Evolutionary conservation across 2,329 filamentous ascomycete species (phyloP), one percentile per base, ranked within the genome.

Genomic region (Penicillium sclerotigenum): DNA sequence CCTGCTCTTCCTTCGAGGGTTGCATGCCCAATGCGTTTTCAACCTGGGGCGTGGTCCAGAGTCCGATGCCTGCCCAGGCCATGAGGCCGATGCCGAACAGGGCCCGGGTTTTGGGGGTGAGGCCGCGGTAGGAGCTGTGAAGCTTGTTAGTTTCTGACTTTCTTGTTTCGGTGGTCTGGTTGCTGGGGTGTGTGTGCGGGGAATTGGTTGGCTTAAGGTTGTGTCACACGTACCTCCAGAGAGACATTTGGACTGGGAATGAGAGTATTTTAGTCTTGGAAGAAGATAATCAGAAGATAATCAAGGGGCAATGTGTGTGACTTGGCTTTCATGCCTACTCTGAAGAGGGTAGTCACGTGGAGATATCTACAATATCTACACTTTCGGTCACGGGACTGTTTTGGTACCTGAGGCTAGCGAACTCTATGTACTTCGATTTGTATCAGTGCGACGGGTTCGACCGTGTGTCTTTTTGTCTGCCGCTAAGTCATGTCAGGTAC

Each of bases 21-120:
- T 82, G 85, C 72, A 90, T 82, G 7, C 88, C 89, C 58, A 92
- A 81, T 40, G 81, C 85, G 69, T 88, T 82, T 74, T 93, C 91
- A 16, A 87, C 85, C 55, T 80, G 80, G 68, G 93, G 88, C 5
- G 88, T 85, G 18, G 89, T 69, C 69, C 87, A 87, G n/a, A 94
- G 80, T 16, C 90, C 92, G 38, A 85, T 77, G 38, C 79, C 77
- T 14, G 90, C 90, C 84, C 91, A 96, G 33, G 83, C 83, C 68
- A 96, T 84, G 62, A 96, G 75, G 65, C 86, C 88, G 47, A 85
- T 71, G 64, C 92, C 92, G 60, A 96, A 80, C 46, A 87, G 75
- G 40, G 90, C 75, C 54, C 89, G 88, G 24, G 88, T 87, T 64
- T 83, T 86, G 18, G 87, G 83, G 4, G 87, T 77, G 52, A 96